A percentile compares a stretch with the other conserved stretches of the same genome.
phyloP scores from a whole-genome alignment of 129 eudicot species.

The Pittosporum tobira region DNA sequence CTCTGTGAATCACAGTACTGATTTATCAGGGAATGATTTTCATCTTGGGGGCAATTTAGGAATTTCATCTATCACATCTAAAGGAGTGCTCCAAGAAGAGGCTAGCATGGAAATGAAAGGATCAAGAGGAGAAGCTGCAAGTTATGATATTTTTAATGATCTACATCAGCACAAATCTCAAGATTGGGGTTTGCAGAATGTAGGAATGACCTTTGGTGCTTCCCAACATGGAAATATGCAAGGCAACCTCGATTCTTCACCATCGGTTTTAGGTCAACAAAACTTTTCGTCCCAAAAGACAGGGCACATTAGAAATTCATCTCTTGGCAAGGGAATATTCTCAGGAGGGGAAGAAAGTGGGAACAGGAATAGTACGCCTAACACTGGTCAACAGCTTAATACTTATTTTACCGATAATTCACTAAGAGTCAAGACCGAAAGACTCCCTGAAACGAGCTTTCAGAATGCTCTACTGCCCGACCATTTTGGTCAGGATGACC shows the following conservation, averaged over 20 bases:
- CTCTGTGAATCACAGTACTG: slow-evolving; percentile 42
- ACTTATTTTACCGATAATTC: slow-evolving; percentile 23
- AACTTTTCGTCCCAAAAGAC: slow-evolving; percentile 26
- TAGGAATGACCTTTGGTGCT: slow-evolving; percentile 35
- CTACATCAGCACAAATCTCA: slow-evolving; percentile 41
- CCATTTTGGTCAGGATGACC: slow-evolving; percentile 74
- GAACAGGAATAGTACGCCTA: slow-evolving; percentile 25
- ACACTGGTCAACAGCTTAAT: slow-evolving; percentile 36
- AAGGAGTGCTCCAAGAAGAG: slow-evolving; percentile 44
- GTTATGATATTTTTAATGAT: slow-evolving; percentile 51
- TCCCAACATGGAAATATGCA: slow-evolving; percentile 33
- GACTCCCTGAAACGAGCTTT: slow-evolving; percentile 32
- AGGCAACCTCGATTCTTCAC: slow-evolving; percentile 26
- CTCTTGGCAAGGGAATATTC: slow-evolving; percentile 29
- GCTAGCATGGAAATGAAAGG: slow-evolving; percentile 37
- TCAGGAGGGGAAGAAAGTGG: slow-evolving; percentile 29
- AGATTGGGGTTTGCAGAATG: slow-evolving; percentile 68
- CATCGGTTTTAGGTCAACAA: slow-evolving; percentile 34
- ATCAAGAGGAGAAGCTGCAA: slow-evolving; percentile 38
- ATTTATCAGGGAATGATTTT: slow-evolving; percentile 34
- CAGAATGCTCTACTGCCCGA: slow-evolving; percentile 30
- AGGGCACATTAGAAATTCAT: slow-evolving; percentile 17
- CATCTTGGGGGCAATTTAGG: slow-evolving; percentile 36
- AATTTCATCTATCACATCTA: slow-evolving; percentile 22
- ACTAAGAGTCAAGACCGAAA: slow-evolving; percentile 53